These are phyloP conservation scores for Tetrahymena malaccensis DNA, from an alignment of 73 alveolate genomes.

Conservation along the genomic window DNA sequence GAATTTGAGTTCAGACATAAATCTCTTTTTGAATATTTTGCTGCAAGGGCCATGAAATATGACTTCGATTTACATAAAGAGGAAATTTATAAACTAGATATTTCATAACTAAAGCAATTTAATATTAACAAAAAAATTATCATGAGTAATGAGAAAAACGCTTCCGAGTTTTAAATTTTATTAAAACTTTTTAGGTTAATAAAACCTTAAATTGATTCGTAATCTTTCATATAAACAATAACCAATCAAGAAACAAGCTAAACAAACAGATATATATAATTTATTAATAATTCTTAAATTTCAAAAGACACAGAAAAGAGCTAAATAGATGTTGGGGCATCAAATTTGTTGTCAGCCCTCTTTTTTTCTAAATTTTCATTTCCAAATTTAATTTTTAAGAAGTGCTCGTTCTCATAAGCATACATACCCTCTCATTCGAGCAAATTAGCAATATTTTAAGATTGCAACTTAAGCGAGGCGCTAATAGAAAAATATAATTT, in stretches of 20 bases:
- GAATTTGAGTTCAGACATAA: no score
- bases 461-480: background rate
- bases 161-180: background rate
- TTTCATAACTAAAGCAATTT: background rate
- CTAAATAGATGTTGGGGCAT: background rate
- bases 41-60: background rate
- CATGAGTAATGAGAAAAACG: background rate
- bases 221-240: background rate
- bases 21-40: background rate
- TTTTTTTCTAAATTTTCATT: background rate
- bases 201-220: background rate
- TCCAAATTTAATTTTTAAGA: background rate
- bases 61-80: background rate
- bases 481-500: background rate
- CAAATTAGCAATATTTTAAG: background rate
- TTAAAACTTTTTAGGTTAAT: background rate
- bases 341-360: background rate
- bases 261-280: background rate
- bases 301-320: background rate
- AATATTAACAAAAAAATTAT: background rate
- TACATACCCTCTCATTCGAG: background rate
- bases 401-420: background rate
- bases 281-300: background rate
- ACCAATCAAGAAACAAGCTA: background rate
- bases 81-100: background rate